Evolutionary conservation across 1,284 basidiomycete genomes (phyloP).

Genomic region (Fistulinella staudtii): DNA sequence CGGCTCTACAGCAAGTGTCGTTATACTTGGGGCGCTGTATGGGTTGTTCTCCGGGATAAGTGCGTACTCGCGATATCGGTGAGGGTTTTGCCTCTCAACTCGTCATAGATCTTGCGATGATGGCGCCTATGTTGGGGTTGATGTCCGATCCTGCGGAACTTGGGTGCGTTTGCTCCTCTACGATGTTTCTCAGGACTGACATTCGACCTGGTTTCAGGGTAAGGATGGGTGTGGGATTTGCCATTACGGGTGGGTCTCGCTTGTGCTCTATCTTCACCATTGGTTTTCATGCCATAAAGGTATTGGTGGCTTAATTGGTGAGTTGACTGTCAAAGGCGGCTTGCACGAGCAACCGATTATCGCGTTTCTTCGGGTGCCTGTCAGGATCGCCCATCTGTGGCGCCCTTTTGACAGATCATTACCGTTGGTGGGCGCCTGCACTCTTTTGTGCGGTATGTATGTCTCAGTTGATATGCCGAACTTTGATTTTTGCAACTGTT

Average conservation of each 20-base stretch:
- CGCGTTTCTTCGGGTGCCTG: no score
- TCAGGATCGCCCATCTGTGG: slow-evolving; percentile 30
- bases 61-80: no score
- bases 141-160: slow-evolving; percentile 24
- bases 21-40: slow-evolving; percentile 45
- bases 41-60: slow-evolving; percentile 49
- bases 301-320: slow-evolving; percentile 24
- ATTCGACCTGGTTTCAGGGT: slow-evolving; percentile 9
- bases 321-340: no score
- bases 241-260: slow-evolving; percentile 17
- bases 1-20: slow-evolving; percentile 36
- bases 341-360: no score
- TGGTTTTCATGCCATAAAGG: slow-evolving; percentile 11
- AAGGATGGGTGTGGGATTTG: slow-evolving; percentile 26
- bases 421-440: slow-evolving; percentile 30
- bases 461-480: no score
- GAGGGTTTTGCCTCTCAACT: no score
- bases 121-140: slow-evolving; percentile 25
- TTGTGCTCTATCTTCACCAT: not conserved
- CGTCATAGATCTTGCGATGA: slow-evolving; percentile 22
- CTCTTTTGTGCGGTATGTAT: slow-evolving; percentile 31
- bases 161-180: slow-evolving; percentile 20
- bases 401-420: slow-evolving; percentile 24
- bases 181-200: not conserved
- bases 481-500: no score